Conservation (phyloP, 495 filamentous ascomycete species). For the Xylaria grammica region DNA sequence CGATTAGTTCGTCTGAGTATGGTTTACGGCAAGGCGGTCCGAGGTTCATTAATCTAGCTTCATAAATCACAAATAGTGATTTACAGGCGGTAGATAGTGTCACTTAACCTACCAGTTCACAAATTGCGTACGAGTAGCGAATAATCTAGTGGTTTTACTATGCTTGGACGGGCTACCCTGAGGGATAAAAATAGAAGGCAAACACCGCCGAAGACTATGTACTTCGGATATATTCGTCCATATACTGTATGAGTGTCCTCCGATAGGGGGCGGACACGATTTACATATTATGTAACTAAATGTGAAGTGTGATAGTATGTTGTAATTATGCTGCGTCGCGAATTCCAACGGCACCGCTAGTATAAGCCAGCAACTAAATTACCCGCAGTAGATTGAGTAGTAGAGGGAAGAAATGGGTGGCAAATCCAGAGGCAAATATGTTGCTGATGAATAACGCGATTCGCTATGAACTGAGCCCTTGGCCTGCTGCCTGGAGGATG, state of each 20-base stretch:
- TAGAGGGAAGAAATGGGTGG: neutral
- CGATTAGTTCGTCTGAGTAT: neutral
- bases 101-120: too few relatives aligned
- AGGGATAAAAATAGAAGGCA: too few relatives aligned
- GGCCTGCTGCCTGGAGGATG: conserved; percentile 70
- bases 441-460: neutral
- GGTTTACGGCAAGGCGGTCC: neutral
- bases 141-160: too few relatives aligned
- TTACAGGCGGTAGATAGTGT: too few relatives aligned
- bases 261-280: neutral
- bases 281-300: neutral
- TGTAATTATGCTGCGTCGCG: neutral
- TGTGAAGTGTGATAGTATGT: neutral
- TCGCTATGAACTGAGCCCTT: conserved; percentile 26
- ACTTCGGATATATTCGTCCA: neutral
- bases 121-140: too few relatives aligned
- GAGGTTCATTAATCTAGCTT: too few relatives aligned
- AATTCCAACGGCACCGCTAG: neutral
- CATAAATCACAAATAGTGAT: too few relatives aligned
- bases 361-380: neutral
- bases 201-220: too few relatives aligned
- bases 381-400: neutral
- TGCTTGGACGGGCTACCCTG: too few relatives aligned
- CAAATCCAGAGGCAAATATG: neutral
- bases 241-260: neutral